Conservation (phyloP, 306 rosid species). For the Alnus glutinosa region DNA sequence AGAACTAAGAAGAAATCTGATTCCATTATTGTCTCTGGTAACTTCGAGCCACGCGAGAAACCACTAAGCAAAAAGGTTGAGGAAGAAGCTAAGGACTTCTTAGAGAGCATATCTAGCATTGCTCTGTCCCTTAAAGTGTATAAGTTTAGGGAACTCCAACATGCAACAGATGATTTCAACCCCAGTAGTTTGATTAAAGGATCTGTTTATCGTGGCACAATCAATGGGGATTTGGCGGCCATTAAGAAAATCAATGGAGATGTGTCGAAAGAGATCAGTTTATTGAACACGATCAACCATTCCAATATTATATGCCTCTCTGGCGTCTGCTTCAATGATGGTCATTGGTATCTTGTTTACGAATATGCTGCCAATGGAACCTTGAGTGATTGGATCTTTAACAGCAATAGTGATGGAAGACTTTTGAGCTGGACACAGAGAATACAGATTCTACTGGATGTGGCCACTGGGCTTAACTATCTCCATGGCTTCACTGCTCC, state of each 20-base stretch:
- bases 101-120: slow-evolving; percentile 48
- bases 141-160: slow-evolving; percentile 58
- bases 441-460: slow-evolving; percentile 71
- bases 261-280: slow-evolving; percentile 64
- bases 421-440: slow-evolving; percentile 70
- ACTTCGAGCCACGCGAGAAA: slow-evolving; percentile 40
- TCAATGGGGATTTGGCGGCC: slow-evolving; percentile 68
- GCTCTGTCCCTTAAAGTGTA: slow-evolving; percentile 72
- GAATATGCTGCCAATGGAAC: slow-evolving; percentile 81
- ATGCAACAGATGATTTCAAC: slow-evolving; percentile 71
- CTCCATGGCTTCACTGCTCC: slow-evolving; percentile 77
- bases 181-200: slow-evolving; percentile 55
- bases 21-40: slow-evolving; percentile 21
- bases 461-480: slow-evolving; percentile 74
- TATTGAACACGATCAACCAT: slow-evolving; percentile 71
- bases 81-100: slow-evolving; percentile 40
- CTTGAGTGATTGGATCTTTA: slow-evolving; percentile 69
- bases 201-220: slow-evolving; percentile 51
- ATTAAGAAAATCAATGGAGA: slow-evolving; percentile 68
- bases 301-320: slow-evolving; percentile 77
- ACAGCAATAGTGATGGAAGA: slow-evolving; percentile 33
- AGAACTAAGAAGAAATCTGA: slow-evolving; percentile 32
- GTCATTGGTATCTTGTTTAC: slow-evolving; percentile 75
- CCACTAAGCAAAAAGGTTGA: slow-evolving; percentile 27
- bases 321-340: slow-evolving; percentile 70